Evolutionary conservation across 495 filamentous ascomycete species (phyloP).

Genomic region (Xylaria grammica): DNA sequence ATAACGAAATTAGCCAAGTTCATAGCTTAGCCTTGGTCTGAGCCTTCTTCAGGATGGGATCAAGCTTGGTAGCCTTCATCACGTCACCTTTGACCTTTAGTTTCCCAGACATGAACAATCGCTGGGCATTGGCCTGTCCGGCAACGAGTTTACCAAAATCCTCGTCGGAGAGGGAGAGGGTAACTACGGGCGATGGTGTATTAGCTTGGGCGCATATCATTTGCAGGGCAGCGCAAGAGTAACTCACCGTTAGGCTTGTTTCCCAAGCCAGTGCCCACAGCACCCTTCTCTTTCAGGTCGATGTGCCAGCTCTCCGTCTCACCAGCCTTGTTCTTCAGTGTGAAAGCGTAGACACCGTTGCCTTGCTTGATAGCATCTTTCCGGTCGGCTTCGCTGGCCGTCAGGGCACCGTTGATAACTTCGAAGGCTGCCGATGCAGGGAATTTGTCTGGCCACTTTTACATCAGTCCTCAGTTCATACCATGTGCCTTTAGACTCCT

Average conservation of each 20-base stretch:
- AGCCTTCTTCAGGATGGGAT: conserved; percentile 91
- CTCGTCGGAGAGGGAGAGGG: conserved; percentile 78
- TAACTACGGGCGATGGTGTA: conserved; percentile 60
- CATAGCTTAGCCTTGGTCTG: conserved; percentile 82
- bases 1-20: conserved; percentile 20
- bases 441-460: conserved; percentile 69
- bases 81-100: conserved; percentile 98
- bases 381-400: conserved; percentile 70
- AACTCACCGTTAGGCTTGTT: conserved; percentile 81
- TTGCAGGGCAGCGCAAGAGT: conserved; percentile 5
- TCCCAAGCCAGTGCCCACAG: conserved; percentile 76
- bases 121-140: conserved; percentile 93
- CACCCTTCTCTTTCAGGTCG: conserved; percentile 89
- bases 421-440: conserved; percentile 93
- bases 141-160: conserved; percentile 83
- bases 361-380: conserved; percentile 88
- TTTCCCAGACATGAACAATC: conserved; percentile 94
- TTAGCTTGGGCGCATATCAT: conserved; percentile 19
- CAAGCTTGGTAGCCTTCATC: conserved; percentile 98
- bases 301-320: conserved; percentile 89
- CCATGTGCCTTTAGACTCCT: background rate
- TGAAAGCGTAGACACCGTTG: conserved; percentile 89
- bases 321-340: conserved; percentile 82
- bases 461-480: conserved; percentile 22
- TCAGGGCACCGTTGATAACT: conserved; percentile 76